Evolutionary conservation across 208 protist species (phyloP).

Genomic region (Wallacemonas sp.): DNA sequence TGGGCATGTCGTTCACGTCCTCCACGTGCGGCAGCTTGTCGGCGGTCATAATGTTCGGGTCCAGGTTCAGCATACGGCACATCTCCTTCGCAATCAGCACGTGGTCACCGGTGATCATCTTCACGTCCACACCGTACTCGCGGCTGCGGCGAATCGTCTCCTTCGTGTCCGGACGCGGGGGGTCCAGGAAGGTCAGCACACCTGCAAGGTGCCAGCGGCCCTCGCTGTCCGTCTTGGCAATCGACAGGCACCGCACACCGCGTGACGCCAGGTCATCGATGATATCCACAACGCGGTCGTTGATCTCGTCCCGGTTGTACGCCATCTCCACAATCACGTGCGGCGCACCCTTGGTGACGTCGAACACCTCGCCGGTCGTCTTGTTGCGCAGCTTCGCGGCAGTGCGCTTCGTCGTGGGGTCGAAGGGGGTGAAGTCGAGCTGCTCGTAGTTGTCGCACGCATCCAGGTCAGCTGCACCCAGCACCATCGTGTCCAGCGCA

Average conservation of each 20-base stretch:
- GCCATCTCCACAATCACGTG: slow-evolving; percentile 80
- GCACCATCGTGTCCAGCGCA: slow-evolving; percentile 90
- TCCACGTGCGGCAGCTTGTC: slow-evolving; percentile 70
- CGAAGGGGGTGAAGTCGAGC: slow-evolving; percentile 69
- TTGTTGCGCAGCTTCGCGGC: slow-evolving; percentile 61
- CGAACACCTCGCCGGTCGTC: slow-evolving; percentile 71
- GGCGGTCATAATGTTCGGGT: slow-evolving; percentile 83
- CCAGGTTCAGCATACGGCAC: slow-evolving; percentile 89
- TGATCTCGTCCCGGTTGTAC: slow-evolving; percentile 78
- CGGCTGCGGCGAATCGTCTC: slow-evolving; percentile 81
- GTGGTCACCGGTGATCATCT: slow-evolving; percentile 96
- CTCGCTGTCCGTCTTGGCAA: slow-evolving; percentile 57
- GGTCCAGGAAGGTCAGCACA: slow-evolving; percentile 92
- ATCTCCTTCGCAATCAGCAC: slow-evolving; percentile 95
- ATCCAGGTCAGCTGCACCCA: slow-evolving; percentile 70
- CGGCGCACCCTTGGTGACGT: slow-evolving; percentile 88
- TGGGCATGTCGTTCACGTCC: slow-evolving; percentile 57
- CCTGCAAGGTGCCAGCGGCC: slow-evolving; percentile 78
- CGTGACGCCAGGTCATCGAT: slow-evolving; percentile 66
- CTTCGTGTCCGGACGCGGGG: slow-evolving; percentile 90
- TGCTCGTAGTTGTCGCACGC: slow-evolving; percentile 82
- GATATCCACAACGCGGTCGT: slow-evolving; percentile 66
- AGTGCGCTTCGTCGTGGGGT: slow-evolving; percentile 70
- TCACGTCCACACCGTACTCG: slow-evolving; percentile 91
- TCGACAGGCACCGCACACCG: slow-evolving; percentile 75